A percentile compares a stretch with the other conserved stretches of the same genome.
Evolutionary conservation across 192 early-diverging fungal genomes (phyloP).

Genomic region (Mortierella alpina): DNA sequence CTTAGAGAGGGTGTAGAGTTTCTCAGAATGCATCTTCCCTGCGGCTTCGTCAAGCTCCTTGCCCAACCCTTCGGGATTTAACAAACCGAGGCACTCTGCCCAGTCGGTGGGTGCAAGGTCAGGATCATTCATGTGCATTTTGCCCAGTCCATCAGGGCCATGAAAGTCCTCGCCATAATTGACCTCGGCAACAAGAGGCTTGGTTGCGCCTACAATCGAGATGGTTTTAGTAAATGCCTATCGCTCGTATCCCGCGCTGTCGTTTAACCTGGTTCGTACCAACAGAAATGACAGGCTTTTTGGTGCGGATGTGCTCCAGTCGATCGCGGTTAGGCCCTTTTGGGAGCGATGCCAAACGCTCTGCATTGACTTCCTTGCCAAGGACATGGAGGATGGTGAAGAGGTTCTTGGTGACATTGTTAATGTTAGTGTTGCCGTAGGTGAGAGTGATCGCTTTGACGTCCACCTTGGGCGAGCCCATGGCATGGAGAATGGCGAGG

Average conservation of each 20-base stretch:
- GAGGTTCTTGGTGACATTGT: slow-evolving; percentile 55
- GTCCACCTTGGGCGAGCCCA: slow-evolving; percentile 58
- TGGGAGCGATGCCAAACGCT: slow-evolving; percentile 11
- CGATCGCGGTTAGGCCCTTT: slow-evolving; percentile 22
- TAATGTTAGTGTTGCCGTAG: slow-evolving; percentile 56
- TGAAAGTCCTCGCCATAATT: slow-evolving; percentile 59
- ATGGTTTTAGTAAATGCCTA: not conserved
- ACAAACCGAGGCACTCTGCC: slow-evolving; percentile 23
- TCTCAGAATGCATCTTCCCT: slow-evolving; percentile 15
- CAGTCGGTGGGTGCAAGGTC: slow-evolving; percentile 46
- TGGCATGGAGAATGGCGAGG: slow-evolving; percentile 58
- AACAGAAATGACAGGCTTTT: slow-evolving; percentile 51
- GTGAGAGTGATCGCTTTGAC: slow-evolving; percentile 59
- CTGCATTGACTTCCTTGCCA: slow-evolving; percentile 39
- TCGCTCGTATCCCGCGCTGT: not conserved
- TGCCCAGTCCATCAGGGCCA: slow-evolving; percentile 60
- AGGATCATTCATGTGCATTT: slow-evolving; percentile 49
- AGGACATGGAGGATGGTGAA: slow-evolving; percentile 58
- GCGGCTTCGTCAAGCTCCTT: slow-evolving; percentile 24
- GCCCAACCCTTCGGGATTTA: slow-evolving; percentile 35
- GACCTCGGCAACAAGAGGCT: slow-evolving; percentile 39
- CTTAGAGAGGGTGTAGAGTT: slow-evolving; percentile 44
- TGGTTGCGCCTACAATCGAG: slow-evolving; percentile 32
- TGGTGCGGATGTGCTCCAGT: slow-evolving; percentile 23
- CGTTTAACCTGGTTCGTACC: slow-evolving; percentile 29